phyloP scores from a whole-genome alignment of 192 early-diverging fungal genomes.

The Thoreauomyces humboldtii region DNA sequence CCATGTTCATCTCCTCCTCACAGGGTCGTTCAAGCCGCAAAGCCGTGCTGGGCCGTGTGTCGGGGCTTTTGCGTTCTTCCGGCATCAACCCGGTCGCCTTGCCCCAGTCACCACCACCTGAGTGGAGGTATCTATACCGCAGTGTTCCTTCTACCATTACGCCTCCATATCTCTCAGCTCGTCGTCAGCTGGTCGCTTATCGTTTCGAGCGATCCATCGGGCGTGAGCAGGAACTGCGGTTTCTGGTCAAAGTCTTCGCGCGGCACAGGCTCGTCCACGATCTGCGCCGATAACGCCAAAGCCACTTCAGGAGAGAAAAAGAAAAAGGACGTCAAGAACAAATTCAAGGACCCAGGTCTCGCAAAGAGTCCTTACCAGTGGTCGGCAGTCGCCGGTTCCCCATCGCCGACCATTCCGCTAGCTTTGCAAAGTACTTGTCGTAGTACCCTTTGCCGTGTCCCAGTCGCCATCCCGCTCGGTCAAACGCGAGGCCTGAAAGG shows the following conservation, averaged over 20 bases:
- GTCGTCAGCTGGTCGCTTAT: no score
- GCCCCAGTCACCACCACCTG: no score
- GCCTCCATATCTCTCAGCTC: no score
- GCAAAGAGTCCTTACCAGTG: slow-evolving; percentile 42
- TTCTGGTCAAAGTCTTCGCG: slow-evolving; percentile 27
- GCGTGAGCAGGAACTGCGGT: slow-evolving; percentile 20
- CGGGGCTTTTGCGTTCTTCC: no score
- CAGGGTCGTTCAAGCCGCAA: no score
- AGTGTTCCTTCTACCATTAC: no score
- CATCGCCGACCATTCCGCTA: slow-evolving; percentile 29
- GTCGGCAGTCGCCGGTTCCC: slow-evolving; percentile 2
- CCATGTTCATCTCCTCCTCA: no score
- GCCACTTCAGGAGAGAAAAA: no score
- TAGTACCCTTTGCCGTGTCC: slow-evolving; percentile 72
- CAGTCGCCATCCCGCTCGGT: slow-evolving; percentile 50
- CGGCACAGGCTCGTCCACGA: slow-evolving; percentile 17
- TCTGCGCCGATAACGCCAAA: slow-evolving; percentile 23
- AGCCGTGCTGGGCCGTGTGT: no score
- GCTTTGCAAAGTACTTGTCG: slow-evolving; percentile 52
- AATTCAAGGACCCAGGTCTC: background rate
- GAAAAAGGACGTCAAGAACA: background rate
- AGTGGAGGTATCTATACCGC: no score
- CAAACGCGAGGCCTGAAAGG: slow-evolving; percentile 55
- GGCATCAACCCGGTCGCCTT: no score
- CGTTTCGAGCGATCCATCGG: no score